These are phyloP conservation scores for Backusella tarrabulga DNA, from an alignment of 192 early-diverging fungal genomes.

Conservation along the genomic window DNA sequence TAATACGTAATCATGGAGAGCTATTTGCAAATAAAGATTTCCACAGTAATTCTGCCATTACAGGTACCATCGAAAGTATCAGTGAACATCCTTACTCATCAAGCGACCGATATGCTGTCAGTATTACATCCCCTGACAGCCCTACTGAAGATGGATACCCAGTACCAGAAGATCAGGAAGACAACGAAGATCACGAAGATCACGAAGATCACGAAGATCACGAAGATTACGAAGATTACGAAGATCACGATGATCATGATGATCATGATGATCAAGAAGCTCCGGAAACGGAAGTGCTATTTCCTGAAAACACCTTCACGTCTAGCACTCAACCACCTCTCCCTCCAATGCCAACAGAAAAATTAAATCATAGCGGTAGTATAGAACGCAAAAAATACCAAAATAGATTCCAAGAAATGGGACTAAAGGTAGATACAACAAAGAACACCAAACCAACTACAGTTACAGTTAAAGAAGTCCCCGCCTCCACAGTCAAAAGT, in stretches of 20 bases:
- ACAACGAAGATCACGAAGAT: not conserved
- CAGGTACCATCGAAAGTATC: slow-evolving; percentile 22
- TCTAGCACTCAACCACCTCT: not conserved
- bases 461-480: not conserved
- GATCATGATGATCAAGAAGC: not conserved
- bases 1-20: slow-evolving; percentile 27
- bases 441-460: not conserved
- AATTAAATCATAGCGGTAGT: not conserved
- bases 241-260: not conserved
- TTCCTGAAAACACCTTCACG: not conserved
- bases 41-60: slow-evolving; percentile 23
- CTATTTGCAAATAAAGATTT: slow-evolving; percentile 34
- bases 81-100: not conserved
- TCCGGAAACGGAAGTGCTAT: not conserved
- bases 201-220: not conserved
- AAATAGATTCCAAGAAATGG: slow-evolving; percentile 4
- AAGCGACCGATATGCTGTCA: not conserved
- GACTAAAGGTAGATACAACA: slow-evolving; percentile 9
- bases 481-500: slow-evolving; percentile 4
- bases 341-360: not conserved
- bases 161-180: not conserved
- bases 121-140: not conserved
- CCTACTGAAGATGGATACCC: not conserved
- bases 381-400: slow-evolving; percentile 12
- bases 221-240: not conserved